Evolutionary conservation across 2,329 filamentous ascomycete genomes (phyloP).

Genomic region (Pseudogymnoascus sp.): DNA sequence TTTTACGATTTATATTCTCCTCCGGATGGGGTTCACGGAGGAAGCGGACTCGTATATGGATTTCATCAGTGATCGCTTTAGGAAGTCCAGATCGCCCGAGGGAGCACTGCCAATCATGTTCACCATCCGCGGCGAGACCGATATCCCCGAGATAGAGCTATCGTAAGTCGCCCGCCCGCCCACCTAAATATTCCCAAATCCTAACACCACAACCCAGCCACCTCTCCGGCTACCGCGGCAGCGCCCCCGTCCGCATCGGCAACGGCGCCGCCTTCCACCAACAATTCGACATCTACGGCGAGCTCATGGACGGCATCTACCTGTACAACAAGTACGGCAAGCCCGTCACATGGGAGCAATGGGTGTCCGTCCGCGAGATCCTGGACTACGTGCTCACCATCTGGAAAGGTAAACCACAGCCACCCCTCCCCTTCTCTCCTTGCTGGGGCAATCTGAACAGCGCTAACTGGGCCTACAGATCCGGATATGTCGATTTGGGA

Average conservation of each 20-base stretch:
- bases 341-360: constrained; percentile 68
- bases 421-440: background rate
- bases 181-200: background rate
- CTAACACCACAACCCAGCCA: constrained; percentile 35
- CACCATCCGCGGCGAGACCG: constrained; percentile 65
- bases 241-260: constrained; percentile 65
- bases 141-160: constrained; percentile 64
- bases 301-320: constrained; percentile 70
- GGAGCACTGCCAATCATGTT: constrained; percentile 73
- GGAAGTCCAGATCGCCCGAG: constrained; percentile 49
- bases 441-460: background rate
- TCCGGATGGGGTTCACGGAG: constrained; percentile 65
- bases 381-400: constrained; percentile 63
- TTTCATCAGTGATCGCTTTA: constrained; percentile 66
- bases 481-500: constrained; percentile 83
- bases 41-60: constrained; percentile 73
- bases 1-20: constrained; percentile 70
- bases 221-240: constrained; percentile 64
- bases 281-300: constrained; percentile 73
- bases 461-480: constrained; percentile 31
- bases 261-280: constrained; percentile 70
- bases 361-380: constrained; percentile 62
- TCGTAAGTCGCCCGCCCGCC: constrained; percentile 20
- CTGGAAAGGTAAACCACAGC: constrained; percentile 40
- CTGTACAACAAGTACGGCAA: constrained; percentile 74